A percentile compares a stretch with the other conserved stretches of the same genome.
Conservation (phyloP, 495 filamentous ascomycete genomes). For the Penicillium riverlandense region DNA sequence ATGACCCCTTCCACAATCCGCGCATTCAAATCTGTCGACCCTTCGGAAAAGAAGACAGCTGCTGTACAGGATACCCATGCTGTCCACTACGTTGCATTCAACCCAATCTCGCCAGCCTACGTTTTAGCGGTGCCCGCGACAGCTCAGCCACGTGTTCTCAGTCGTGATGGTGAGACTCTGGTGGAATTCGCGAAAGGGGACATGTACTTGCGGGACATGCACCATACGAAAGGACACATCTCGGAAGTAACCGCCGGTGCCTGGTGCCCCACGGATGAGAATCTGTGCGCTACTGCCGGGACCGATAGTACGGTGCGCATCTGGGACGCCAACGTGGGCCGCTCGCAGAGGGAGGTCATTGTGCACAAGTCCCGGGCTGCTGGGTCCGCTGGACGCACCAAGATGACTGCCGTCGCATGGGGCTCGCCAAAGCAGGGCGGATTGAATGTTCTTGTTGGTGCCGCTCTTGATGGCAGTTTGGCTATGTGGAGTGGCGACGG, state of each 20-base stretch:
- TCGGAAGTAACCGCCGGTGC: conserved; percentile 79
- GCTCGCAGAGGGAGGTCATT: conserved; percentile 85
- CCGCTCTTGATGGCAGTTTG: conserved; percentile 82
- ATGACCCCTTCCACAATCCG: conserved; percentile 92
- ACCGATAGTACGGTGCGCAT: conserved; percentile 92
- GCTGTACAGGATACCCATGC: conserved; percentile 75
- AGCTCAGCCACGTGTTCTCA: conserved; percentile 81
- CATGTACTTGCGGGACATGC: conserved; percentile 94
- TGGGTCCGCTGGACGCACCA: conserved; percentile 81
- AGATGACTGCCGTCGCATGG: conserved; percentile 92
- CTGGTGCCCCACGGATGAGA: conserved; percentile 80
- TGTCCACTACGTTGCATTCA: conserved; percentile 80
- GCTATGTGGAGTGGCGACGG: conserved; percentile 91
- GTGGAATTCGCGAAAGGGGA: conserved; percentile 93
- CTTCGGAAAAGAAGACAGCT: conserved; percentile 66
- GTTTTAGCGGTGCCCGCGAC: conserved; percentile 82
- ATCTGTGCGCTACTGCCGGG: conserved; percentile 80
- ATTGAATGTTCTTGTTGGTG: conserved; percentile 71
- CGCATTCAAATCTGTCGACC: conserved; percentile 89
- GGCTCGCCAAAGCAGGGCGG: conserved; percentile 69
- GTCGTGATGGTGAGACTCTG: conserved; percentile 76
- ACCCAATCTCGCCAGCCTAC: conserved; percentile 68
- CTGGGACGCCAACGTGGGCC: conserved; percentile 87
- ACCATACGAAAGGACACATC: conserved; percentile 94
- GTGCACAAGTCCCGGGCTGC: conserved; percentile 85